Percentiles rank a stretch among this genome's conserved stretches.
Evolutionary conservation across 106 monocot genomes (phyloP).

Genomic region (Acanthochlamys bracteata): DNA sequence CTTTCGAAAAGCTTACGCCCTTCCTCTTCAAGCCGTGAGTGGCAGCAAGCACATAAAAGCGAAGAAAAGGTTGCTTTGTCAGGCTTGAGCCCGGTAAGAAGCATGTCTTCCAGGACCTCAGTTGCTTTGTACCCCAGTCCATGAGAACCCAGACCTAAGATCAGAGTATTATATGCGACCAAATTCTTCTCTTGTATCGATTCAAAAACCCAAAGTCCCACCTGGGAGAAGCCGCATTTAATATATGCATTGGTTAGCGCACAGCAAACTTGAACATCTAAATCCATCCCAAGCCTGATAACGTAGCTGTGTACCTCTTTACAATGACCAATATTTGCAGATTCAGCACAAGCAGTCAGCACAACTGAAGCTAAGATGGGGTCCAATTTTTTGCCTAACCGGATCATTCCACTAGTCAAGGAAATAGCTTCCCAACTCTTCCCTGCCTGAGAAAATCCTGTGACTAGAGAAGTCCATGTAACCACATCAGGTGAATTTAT

Average conservation of each 20-base stretch:
- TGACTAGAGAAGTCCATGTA: slow-evolving; percentile 60
- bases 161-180: slow-evolving; percentile 41
- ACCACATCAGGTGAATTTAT: slow-evolving; percentile 39
- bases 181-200: slow-evolving; percentile 29
- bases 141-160: slow-evolving; percentile 45
- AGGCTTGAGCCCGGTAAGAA: slow-evolving; percentile 24
- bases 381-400: slow-evolving; percentile 26
- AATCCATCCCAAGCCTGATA: slow-evolving; percentile 15
- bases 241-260: slow-evolving; percentile 45
- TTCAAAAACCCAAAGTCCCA: slow-evolving; percentile 28
- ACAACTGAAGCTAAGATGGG: slow-evolving; percentile 32
- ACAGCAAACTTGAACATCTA: slow-evolving; percentile 30
- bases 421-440: slow-evolving; percentile 19
- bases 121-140: slow-evolving; percentile 29
- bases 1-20: slow-evolving; percentile 28
- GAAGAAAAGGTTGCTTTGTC: slow-evolving; percentile 59
- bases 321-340: slow-evolving; percentile 17
- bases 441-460: slow-evolving; percentile 35
- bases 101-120: slow-evolving; percentile 30
- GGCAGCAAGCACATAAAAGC: slow-evolving; percentile 55
- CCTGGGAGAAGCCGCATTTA: slow-evolving; percentile 48
- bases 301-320: slow-evolving; percentile 44
- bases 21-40: slow-evolving; percentile 31
- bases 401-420: slow-evolving; percentile 42
- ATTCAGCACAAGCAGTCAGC: slow-evolving; percentile 42